Base-by-base conservation (phyloP, 108 stramenopile species). In the Skeletonema costatum region DNA sequence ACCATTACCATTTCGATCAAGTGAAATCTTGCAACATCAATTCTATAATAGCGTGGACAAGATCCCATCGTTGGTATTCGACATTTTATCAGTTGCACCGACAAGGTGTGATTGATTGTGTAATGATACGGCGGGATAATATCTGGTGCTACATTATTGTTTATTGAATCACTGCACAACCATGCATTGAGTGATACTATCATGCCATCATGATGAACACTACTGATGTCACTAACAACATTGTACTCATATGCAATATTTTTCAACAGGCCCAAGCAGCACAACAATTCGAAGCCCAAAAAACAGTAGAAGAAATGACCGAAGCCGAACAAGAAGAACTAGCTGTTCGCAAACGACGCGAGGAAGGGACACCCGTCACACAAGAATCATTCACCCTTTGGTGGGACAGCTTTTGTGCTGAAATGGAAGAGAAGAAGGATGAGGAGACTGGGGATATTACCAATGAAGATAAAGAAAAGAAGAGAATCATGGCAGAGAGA, bases 301-400 rank as follows among this genome's bases (percentile, higher is more conserved):
- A 90, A 75, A 66, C 86, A 32, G 73, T 75, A 30, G 89, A 92
- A 66, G 88, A 89, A 70, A 75, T 93, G 77, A 90, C 91, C 5
- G 78, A 87, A 74, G 88, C 95, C 5, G 95, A 96, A 76, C 50
- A 78, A 38, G 95, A 96, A 85, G 92, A 96, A 69, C 67, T 91
- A 36, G 89, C 84, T 8, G 90, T 96, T 3, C 90, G 91, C 19
- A 92, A 89, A 86, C 86, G 91, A 58, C 87, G 95, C 36, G 91
- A 87, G 64, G 95, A 93, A 78, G 95, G 95, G 46, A 96, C 92
- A 13, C 91, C 92, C 12, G 87, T 87, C 19, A 96, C 72, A 51
- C 73, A 85, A 31, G 91, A 91, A 65, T 88, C 85, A 6, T 96
- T 96, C 66, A 48, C 66, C 5, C 85, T 68, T 41, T 96, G 95